Evolutionary conservation across 2,329 filamentous ascomycete genomes (phyloP).

Genomic region (Botryotinia narcissicola): DNA sequence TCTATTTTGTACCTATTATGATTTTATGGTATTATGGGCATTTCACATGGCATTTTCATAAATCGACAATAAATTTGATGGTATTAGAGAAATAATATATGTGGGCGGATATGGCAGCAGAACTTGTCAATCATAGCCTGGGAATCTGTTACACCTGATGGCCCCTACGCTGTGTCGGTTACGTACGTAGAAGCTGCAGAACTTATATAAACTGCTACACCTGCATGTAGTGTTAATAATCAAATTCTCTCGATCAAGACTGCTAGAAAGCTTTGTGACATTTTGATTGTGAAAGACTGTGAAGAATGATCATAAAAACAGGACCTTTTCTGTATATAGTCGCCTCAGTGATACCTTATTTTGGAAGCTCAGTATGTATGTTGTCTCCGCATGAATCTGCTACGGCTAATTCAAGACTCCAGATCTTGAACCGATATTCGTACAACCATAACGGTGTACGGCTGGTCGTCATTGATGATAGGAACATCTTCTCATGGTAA

Average conservation of each 20-base stretch:
- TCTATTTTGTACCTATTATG: background rate
- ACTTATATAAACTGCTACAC: background rate
- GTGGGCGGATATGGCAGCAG: rapidly evolving
- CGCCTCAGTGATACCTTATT: rapidly evolving
- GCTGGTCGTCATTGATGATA: background rate
- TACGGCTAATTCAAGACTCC: too few species aligned
- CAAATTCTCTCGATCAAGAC: background rate
- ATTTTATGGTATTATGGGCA: background rate
- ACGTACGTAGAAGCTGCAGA: background rate
- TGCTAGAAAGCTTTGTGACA: rapidly evolving
- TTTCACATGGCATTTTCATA: background rate
- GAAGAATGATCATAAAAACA: background rate
- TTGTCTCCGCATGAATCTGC: background rate
- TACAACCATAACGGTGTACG: background rate
- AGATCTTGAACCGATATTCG: background rate
- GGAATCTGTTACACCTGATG: background rate
- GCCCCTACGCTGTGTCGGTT: background rate
- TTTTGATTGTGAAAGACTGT: background rate
- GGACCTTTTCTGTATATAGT: background rate
- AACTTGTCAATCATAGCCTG: background rate
- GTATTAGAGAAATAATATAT: background rate
- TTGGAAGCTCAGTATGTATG: too few species aligned
- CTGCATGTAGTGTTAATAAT: background rate
- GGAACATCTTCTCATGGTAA: too few species aligned
- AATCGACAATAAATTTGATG: rapidly evolving